Evolutionary conservation across 1,139 yeast species (phyloP), one percentile per base, ranked within the genome.

Genomic region (Suhomyces bokatorum): DNA sequence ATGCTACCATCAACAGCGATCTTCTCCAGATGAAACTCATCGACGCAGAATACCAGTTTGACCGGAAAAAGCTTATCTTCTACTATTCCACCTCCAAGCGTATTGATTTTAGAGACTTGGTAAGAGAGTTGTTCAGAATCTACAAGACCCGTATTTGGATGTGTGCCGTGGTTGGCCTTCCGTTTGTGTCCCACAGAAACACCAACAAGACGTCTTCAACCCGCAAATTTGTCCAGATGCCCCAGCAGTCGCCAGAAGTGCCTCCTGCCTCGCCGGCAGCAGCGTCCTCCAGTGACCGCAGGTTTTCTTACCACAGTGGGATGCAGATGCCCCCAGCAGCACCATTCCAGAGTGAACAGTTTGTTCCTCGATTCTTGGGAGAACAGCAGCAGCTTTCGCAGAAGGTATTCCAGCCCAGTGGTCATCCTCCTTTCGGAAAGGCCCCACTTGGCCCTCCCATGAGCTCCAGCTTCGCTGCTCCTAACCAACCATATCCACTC

Each of bases 121-220:
- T 62, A 11, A 50, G 62, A 16, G 66, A 60, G 39, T 49, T 62
- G 32, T 62, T 60, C 51, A 49, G 58, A 36, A 55, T 58, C 30
- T 62, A 58, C 55, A 62, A 62, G 50, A 60, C 66, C 9, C 52
- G 66, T 32, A 62, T 62, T 46, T 62, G 66, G 66, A 55, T 62
- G 64, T 55, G 61, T 47, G 63, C 66, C 2, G 65, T 59, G 38
- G 52, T 47, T 16, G 66, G 65, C 10, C 48, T 53, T 15, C 63
- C 64, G 2, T 57, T 48, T 28, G 47, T 41, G 7, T 37, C 44
- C 14, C 20, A 27, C 14, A 34, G 46, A 31, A 34, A 15, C 27
- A n/a, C 39, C 14, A 39, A 37, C 28, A 39, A 42, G 17, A 36
- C 42, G n/a, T 43, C 48, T 3, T 39, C 42, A 10, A 31, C 37